Base-by-base conservation (phyloP, 768 basidiomycete genomes). In the Panaeolus papilionaceus region DNA sequence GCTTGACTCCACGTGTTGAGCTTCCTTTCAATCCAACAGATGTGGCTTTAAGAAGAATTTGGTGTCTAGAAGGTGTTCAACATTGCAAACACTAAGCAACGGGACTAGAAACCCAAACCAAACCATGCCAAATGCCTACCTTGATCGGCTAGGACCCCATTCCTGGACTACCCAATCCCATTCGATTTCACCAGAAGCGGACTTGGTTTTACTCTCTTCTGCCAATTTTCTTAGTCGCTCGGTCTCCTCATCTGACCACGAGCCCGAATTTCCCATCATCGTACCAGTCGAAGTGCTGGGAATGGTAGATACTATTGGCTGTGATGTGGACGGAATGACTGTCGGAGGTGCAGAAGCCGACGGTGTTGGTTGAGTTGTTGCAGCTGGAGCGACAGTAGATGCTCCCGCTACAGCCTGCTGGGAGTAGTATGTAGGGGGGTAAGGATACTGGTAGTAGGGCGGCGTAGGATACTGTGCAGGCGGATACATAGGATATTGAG, bases 11-110 rank as follows among this genome's bases (percentile, higher is more conserved):
- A 49, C 90, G 75, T 20, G 81, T 78, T 5, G 91, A 88, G 69
- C 90, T 92, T 71, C 91, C 91, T 76, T 94, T 94, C 61, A 95
- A 80, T 10, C 91, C 90, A 18, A 95, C 76, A n/a, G 84, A 80
- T 1, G 91, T 94, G 1, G 92, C 93, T 77, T 93, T 94, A 68
- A 93, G 86, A 39, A 94, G 79, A 65, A 94, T 93, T 75, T 95
- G 93, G 71, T 93, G 92, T 73, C 93, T 94, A 66, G 49, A 67
- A 58, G 39, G 47, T 16, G 33, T 26, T 62, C 37, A 61, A 64
- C 39, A 63, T 16, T 61, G 33, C 38, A 45, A 49, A 14, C 14
- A 33, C 67, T 65, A 54, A 47, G 28, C 54, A 58, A 49, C 62
- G 33, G 20, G 12, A 62, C 61, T 63, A 6, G 26, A 26, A 44